Percentiles rank a stretch among this genome's conserved stretches.
phyloP scores from a whole-genome alignment of 208 protist species.

The Zelonia costaricensis region DNA sequence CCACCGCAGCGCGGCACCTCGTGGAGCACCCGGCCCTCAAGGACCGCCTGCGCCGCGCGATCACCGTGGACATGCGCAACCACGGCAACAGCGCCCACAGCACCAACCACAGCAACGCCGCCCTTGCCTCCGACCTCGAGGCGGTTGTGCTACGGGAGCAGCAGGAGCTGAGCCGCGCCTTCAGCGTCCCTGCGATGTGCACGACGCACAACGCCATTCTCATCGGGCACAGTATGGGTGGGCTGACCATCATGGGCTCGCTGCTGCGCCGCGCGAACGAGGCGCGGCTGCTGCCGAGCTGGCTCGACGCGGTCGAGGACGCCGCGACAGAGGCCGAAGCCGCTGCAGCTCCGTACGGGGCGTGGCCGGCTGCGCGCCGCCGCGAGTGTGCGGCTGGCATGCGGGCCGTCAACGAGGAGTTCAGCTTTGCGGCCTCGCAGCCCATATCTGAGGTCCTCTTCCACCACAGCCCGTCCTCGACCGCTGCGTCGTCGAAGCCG shows the following conservation, averaged over 20 bases:
- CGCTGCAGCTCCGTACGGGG: conserved; percentile 1
- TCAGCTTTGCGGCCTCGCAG: conserved; percentile 46
- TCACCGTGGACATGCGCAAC: conserved; percentile 84
- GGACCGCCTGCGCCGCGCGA: conserved; percentile 39
- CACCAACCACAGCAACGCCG: conserved; percentile 55
- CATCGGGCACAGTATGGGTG: conserved; percentile 91
- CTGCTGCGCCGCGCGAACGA: conserved; percentile 84
- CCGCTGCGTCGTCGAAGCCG: background rate
- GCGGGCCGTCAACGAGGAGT: conserved; percentile 58
- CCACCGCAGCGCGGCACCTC: conserved; percentile 43
- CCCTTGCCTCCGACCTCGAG: conserved; percentile 76
- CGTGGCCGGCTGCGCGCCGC: conserved; percentile 26
- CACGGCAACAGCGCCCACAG: conserved; percentile 76
- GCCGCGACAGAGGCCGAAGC: conserved; percentile 3
- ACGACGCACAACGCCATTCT: conserved; percentile 39
- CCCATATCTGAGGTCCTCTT: conserved; percentile 53
- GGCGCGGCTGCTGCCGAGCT: conserved; percentile 33
- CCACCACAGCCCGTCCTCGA: conserved; percentile 6
- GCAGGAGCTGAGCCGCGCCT: conserved; percentile 19
- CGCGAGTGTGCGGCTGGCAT: conserved; percentile 37
- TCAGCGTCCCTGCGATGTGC: conserved; percentile 3
- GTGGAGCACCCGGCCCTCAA: conserved; percentile 42
- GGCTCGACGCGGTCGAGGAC: conserved; percentile 15
- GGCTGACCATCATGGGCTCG: conserved; percentile 63
- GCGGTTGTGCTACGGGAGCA: conserved; percentile 47